Evolutionary conservation across 441 rosid species (phyloP).

Genomic region (Euphorbia celastroides): DNA sequence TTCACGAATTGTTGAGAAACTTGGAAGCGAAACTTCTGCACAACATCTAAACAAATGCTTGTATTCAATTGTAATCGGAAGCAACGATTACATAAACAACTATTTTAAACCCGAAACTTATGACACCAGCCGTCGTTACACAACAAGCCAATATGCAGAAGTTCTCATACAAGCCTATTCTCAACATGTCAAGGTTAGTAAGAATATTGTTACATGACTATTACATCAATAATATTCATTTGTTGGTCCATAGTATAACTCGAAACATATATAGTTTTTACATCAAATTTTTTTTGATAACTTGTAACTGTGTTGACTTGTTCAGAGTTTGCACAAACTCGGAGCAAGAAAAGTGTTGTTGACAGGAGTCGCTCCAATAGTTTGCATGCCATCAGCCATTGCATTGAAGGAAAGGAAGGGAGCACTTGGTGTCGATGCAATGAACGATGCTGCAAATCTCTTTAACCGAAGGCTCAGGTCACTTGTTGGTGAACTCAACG

Average conservation of each 20-base stretch:
- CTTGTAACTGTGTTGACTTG: neutral
- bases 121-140: neutral
- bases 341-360: conserved; percentile 7
- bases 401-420: neutral
- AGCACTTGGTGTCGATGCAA: neutral
- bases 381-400: neutral
- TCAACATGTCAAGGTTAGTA: neutral
- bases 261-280: no score
- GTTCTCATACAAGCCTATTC: neutral
- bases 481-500: no score
- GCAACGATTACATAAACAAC: conserved; percentile 33
- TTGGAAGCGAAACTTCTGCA: neutral
- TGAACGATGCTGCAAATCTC: neutral
- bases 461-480: neutral
- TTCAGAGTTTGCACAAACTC: neutral
- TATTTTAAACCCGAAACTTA: conserved; percentile 15
- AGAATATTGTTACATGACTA: neutral
- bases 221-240: no score
- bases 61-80: conserved; percentile 23
- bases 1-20: neutral
- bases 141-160: neutral
- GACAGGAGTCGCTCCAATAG: neutral
- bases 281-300: no score
- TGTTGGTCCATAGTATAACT: no score
- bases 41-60: conserved; percentile 20